A percentile compares a stretch with the other conserved stretches of the same genome.
Conservation (phyloP, 768 basidiomycete genomes). For the Roridomyces roridus region DNA sequence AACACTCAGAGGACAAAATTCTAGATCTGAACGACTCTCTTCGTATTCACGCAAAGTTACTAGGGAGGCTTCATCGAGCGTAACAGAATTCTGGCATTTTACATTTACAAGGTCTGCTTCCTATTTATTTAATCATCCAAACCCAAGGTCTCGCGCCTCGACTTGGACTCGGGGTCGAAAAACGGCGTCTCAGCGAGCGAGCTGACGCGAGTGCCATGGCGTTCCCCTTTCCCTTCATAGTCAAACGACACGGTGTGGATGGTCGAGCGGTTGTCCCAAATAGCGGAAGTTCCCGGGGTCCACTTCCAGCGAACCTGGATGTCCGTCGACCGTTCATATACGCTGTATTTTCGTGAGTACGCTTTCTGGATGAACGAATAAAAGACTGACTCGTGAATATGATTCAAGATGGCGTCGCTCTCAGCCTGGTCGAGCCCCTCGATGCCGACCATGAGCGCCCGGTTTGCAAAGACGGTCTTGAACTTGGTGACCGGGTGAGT, state of each 20-base stretch:
- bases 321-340: conserved; percentile 42
- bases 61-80: too few relatives aligned
- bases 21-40: too few relatives aligned
- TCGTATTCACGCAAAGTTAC: not conserved
- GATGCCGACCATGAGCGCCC: conserved; percentile 41
- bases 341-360: conserved; percentile 12
- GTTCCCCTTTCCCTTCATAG: conserved; percentile 30
- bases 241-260: conserved; percentile 36
- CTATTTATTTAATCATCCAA: conserved; percentile 3
- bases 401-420: conserved; percentile 39
- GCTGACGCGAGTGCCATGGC: conserved; percentile 41
- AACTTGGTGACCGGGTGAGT: conserved; percentile 46
- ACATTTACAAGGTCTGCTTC: too few relatives aligned
- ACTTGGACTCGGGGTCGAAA: conserved; percentile 32
- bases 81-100: not conserved
- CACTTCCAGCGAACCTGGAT: conserved; percentile 39
- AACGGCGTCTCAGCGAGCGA: conserved; percentile 44
- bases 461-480: conserved; percentile 43
- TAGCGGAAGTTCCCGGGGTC: conserved; percentile 38
- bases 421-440: conserved; percentile 40
- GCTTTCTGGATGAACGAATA: too few relatives aligned
- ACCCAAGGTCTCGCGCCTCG: conserved; percentile 27
- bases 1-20: too few relatives aligned
- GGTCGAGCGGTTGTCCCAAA: conserved; percentile 37
- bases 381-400: conserved; percentile 32